Evolutionary conservation across 2,329 filamentous ascomycete species (phyloP), one percentile per base, ranked within the genome.

Genomic region (Cladobotryum mycophilum): DNA sequence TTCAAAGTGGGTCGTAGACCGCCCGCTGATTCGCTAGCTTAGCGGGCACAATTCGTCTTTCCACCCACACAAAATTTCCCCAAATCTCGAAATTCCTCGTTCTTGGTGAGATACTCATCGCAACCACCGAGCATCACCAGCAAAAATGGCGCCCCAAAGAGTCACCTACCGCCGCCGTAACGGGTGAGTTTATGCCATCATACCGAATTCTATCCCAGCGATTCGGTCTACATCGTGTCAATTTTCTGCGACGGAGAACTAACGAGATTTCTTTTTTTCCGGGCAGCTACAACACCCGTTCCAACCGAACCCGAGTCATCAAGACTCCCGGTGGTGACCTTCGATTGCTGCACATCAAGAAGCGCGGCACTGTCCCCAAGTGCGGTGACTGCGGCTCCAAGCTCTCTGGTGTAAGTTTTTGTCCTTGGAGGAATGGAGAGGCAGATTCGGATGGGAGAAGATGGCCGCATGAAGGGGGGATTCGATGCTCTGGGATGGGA

Each of bases 371-470:
- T 73, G 88, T 91, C 61, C 93, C 93, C 72, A 99, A 99, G 84
- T 99, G 93, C 74, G 89, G 95, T 83, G 93, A 99, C 83, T 99
- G 95, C 72, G 93, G 93, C 71, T 84, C 84, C 80, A 97, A 97
- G 82, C 87, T 99, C 69, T 84, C 89, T 71, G 93, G 93, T 76
- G 91, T 99, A 89, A 87, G 90, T 95, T 18, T n/a, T 18, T 58
- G 52, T 60, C 49, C 42, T 49, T 45, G 50, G 54, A 54, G 55
- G 56, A 36, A 17, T 42, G 7, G 41, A 22, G 46, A 48, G 36
- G 18, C 17, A 15, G 25, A 41, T 9, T 14, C 11, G 45, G 22
- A 48, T 38, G 6, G 47, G 38, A 8, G 25, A n/a, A 17, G 43
- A 30, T 30, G 25, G 25, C 25, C 25, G 33, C 4, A 34, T 11